Evolutionary conservation across 257 asterid species (phyloP), one percentile per base, ranked within the genome.

Genomic region (Eucommia ulmoides): DNA sequence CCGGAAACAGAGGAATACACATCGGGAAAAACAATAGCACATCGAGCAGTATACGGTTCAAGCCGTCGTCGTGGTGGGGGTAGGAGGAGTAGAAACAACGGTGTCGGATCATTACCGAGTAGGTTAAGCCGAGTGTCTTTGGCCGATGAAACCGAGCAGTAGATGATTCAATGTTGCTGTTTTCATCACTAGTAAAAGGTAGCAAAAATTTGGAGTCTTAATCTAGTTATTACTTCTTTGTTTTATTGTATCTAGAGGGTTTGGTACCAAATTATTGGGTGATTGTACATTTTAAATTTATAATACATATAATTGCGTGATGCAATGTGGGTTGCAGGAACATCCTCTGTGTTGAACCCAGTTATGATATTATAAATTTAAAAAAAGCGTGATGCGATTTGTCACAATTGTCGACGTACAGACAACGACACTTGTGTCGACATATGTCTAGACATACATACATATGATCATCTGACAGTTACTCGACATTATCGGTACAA

Each of bases 41-140:
- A 53, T 10, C 61, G 88, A 49, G 88, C 83, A 22, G 24, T 72
- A 3, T 70, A 47, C 10, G 80, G 77, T 45, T 51, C 66, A n/a
- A 49, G 58, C 45, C 63, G 64, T 16, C 61, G 51, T 21, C 35
- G 51, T 24, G 77, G 66, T 50, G 63, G 75, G 62, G 55, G 71
- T 3, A 51, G 67, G 65, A 67, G 66, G 59, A 24, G 19, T 33
- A 63, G 65, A 41, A 65, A 53, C 55, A 47, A 46, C 14, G 62
- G 61, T 33, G 58, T 44, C 41, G 68, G 41, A 59, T 22, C 61
- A 49, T 24, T 45, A 48, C 79, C 77, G 0, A 70, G 81, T 50
- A 70, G 83, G 69, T 74, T 79, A 45, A 70, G 81, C 77, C 73
- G 51, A 73, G 83, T 73, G 41, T 70, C 77, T 45, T 47, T 65